These are phyloP conservation scores for Fraxinus quadrangulata DNA, from an alignment of 257 asterid species.

Conservation along the genomic window DNA sequence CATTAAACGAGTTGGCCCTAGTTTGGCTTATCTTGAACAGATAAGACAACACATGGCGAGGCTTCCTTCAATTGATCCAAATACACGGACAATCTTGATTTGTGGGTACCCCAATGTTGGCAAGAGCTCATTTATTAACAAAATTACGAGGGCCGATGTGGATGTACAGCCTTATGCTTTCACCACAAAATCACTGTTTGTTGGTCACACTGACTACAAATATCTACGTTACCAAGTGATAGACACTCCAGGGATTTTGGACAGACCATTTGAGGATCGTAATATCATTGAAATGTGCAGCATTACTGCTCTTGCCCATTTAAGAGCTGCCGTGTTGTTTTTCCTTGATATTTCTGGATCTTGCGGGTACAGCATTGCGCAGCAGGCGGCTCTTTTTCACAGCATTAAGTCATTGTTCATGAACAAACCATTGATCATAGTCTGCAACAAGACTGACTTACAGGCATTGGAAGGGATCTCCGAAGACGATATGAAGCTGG, in stretches of 20 bases:
- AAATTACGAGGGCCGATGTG: slow-evolving; percentile 93
- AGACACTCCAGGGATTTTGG: slow-evolving; percentile 96
- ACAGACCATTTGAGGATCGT: slow-evolving; percentile 95
- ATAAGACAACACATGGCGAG: slow-evolving; percentile 97
- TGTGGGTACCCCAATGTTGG: slow-evolving; percentile 99
- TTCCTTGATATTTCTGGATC: slow-evolving; percentile 95
- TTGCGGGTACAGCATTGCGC: slow-evolving; percentile 89
- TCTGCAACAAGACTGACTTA: slow-evolving; percentile 92
- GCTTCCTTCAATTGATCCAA: slow-evolving; percentile 94
- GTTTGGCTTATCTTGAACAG: slow-evolving; percentile 98
- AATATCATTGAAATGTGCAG: slow-evolving; percentile 99
- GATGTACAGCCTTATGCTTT: slow-evolving; percentile 97
- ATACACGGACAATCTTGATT: slow-evolving; percentile 87
- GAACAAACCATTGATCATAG: slow-evolving; percentile 86
- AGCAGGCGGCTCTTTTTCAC: slow-evolving; percentile 93
- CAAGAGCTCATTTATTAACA: slow-evolving; percentile 93
- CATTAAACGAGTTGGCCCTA: slow-evolving; percentile 74
- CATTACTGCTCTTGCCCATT: slow-evolving; percentile 93
- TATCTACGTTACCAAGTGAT: slow-evolving; percentile 92
- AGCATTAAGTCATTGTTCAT: slow-evolving; percentile 90
- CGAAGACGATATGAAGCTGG: slow-evolving; percentile 80
- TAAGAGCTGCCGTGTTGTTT: slow-evolving; percentile 90
- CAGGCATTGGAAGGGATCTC: slow-evolving; percentile 80
- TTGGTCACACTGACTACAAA: slow-evolving; percentile 92
- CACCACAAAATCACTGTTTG: slow-evolving; percentile 92